Base-by-base conservation (phyloP, 805 yeast species). In the Candida coquimbonensis region DNA sequence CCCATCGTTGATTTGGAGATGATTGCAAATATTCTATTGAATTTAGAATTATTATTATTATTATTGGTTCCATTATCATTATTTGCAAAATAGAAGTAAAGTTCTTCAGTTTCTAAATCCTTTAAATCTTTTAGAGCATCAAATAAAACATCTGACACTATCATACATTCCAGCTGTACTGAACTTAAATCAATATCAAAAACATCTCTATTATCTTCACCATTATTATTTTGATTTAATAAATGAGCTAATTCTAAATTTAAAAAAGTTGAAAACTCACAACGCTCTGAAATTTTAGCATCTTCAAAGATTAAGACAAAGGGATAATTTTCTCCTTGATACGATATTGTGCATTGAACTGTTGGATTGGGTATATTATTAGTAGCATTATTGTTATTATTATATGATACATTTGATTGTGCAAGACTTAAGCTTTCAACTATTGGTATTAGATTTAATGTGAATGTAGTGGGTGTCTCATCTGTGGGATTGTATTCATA, bases 1-100 rank as follows among this genome's bases (percentile, higher is more conserved):
- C 95, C 96, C 39, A 86, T 71, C n/a, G 81, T 84, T 11, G 91
- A 86, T 36, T 72, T 73, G 0, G 93, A 82, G 6, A 84, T 74
- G 44, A 88, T 56, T 5, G 72, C 71, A 3, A 65, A 56, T 29
- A 57, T 59, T 27, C 61, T 61, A 16, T 49, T 48, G 1, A 48
- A 43, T 17, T 44, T 52, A 24, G 54, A 46, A 21, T 17, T 17
- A 17, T 17, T 17, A 17, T 50, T 56, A 8, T 21, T 21, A 21
- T 50, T 56, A 8, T 51, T 64, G 8, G 68, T 63, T 9, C n/a
- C 16, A 11, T 24, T 9, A 16, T 43, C 24, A 14, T n/a, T 35
- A 14, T 34, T 27, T 11, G 38, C 35, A 38, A 45, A 45, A 53
- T 72, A 75, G 1, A 77, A 42, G 39, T 70, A 74, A 31, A 81